phyloP scores from a whole-genome alignment of 2,329 filamentous ascomycete genomes.

The Alternaria gaisen region DNA sequence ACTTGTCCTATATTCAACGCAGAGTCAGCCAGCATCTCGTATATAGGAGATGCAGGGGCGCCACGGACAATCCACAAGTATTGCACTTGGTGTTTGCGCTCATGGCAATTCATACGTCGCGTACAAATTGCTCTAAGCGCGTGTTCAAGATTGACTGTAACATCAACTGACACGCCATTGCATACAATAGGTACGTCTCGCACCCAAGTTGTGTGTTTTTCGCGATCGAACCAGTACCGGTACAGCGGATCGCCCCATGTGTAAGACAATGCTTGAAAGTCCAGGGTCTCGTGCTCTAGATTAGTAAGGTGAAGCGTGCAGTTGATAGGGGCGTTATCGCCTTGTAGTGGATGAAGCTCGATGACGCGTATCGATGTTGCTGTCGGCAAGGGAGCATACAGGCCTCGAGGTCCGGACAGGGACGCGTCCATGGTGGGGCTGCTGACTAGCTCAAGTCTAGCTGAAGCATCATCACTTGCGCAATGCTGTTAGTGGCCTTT shows the following conservation, averaged over 20 bases:
- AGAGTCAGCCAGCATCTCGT: background rate
- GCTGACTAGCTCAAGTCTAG: background rate
- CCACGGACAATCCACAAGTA: slow-evolving; percentile 1
- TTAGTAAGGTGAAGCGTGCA: slow-evolving; percentile 3
- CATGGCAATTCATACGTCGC: background rate
- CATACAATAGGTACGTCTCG: slow-evolving; percentile 2
- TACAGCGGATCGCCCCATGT: slow-evolving; percentile 14
- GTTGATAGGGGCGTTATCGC: background rate
- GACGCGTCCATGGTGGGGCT: background rate
- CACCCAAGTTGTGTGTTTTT: background rate
- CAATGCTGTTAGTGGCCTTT: background rate
- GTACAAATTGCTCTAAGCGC: background rate
- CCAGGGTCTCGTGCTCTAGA: background rate
- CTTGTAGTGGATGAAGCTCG: background rate
- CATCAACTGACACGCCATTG: slow-evolving; percentile 1
- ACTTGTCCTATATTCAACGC: slow-evolving; percentile 7
- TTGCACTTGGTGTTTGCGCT: background rate
- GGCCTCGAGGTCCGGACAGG: background rate
- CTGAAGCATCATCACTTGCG: background rate
- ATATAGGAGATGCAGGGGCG: background rate
- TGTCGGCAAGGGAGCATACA: slow-evolving; percentile 1
- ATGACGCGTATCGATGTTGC: slow-evolving; percentile 9
- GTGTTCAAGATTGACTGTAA: slow-evolving; percentile 3
- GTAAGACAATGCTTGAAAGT: slow-evolving; percentile 16
- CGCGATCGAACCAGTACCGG: background rate